Percentiles rank a stretch among this genome's conserved stretches.
Evolutionary conservation across 768 basidiomycete species (phyloP).

Genomic region (Suillus tomentosus): DNA sequence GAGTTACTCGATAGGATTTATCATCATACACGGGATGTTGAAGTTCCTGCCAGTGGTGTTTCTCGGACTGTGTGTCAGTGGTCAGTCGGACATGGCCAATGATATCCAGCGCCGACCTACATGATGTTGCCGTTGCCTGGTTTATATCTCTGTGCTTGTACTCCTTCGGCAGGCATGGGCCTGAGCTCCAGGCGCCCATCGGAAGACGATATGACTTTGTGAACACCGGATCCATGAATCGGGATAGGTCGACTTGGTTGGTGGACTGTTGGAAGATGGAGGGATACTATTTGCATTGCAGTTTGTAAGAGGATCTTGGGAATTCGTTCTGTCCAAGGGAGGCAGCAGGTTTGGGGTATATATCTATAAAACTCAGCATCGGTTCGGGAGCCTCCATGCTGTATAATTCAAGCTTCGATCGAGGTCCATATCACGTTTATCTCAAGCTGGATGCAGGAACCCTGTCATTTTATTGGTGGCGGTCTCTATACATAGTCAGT

Average conservation of each 20-base stretch:
- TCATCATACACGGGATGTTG: constrained; percentile 18
- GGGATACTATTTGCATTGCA: no score
- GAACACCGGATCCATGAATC: neutral
- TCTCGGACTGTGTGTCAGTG: neutral
- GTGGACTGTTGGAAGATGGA: neutral
- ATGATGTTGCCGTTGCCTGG: neutral
- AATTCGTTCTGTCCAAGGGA: no score
- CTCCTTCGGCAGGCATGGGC: neutral
- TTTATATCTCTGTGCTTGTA: neutral
- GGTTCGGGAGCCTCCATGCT: no score
- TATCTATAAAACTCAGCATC: neutral
- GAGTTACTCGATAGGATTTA: neutral
- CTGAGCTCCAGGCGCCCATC: neutral
- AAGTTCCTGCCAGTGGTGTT: constrained; percentile 14
- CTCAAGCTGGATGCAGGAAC: no score
- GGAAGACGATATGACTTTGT: neutral
- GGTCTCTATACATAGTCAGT: no score
- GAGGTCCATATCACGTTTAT: no score
- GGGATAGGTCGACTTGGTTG: neutral
- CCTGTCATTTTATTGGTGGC: no score
- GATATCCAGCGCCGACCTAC: neutral
- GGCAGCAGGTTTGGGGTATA: neutral
- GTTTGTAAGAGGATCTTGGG: no score
- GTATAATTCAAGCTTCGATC: no score
- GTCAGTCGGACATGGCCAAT: neutral